Base-by-base conservation (phyloP, 202 grass and related monocot species). In the Saccharum hybrid region DNA sequence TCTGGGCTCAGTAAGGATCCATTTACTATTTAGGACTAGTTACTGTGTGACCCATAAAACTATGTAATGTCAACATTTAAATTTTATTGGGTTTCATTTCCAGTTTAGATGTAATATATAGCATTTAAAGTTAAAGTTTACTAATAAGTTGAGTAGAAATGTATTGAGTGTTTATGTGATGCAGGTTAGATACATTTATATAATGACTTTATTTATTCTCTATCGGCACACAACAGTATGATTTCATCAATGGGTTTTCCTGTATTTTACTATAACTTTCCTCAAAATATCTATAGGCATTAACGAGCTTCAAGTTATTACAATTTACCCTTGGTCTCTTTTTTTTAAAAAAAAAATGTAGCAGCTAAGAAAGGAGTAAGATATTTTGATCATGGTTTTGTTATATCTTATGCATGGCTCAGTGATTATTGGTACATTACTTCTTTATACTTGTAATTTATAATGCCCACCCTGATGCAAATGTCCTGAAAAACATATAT, bases 401-500 rank as follows among this genome's bases (percentile, higher is more conserved):
- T 63, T 77, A 28, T 34, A 54, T 76, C 10, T 30, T 45, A 38
- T 81, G 15, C 54, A n/a, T 77, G 15, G 13, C 36, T 89, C n/a
- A 82, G 61, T 26, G 68, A 48, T 60, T 26, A 34, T 66, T 73
- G 30, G 23, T 64, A 34, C 33, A 26, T 78, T 62, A 26, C 13
- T 64, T 71, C 60, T 72, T 49, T 13, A 39, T 42, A 62, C 39
- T 65, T 56, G 4, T 79, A 23, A 19, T 75, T 84, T 90, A 46
- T 59, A 13, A 2, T 39, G 33, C 59, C 36, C 28, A 9, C 63
- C 45, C 31, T 43, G 18, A 42, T 69, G 22, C 45, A 63, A 79
- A 74, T 63, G 30, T 13, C 46, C 42, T 95, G 68, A 85, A 83
- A 86, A 52, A 49, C 21, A 5, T 26, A 19, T 54, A 38, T 76